Evolutionary conservation across 768 basidiomycete species (phyloP).

Genomic region (Calocybe indica): DNA sequence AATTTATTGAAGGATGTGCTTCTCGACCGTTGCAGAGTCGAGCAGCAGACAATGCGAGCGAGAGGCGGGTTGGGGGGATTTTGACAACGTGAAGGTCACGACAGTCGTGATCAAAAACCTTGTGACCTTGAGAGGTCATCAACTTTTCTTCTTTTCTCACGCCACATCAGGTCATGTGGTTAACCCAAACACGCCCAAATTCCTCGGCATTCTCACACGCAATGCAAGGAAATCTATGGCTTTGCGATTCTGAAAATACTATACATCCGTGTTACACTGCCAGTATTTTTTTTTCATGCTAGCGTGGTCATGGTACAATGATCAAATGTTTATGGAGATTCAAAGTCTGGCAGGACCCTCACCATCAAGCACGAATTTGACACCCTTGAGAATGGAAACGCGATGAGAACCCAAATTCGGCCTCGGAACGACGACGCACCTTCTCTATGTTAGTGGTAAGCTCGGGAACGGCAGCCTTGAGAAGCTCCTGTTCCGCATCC

Average conservation of each 20-base stretch:
- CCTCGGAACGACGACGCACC: conserved; percentile 27
- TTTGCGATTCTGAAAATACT: neutral
- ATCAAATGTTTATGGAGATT: neutral
- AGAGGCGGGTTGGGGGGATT: conserved; percentile 9
- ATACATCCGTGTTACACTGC: too few species aligned
- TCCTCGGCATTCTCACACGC: neutral
- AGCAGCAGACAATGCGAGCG: conserved; percentile 4
- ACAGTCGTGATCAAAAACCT: conserved; percentile 21
- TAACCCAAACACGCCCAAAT: neutral
- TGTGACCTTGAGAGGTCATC: conserved; percentile 22
- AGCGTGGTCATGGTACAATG: too few species aligned
- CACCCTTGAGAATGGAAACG: conserved; percentile 17
- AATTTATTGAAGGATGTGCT: neutral
- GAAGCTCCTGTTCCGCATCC: conserved; percentile 64
- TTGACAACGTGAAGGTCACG: conserved; percentile 24
- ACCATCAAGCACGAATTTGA: conserved; percentile 26
- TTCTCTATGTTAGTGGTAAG: conserved; percentile 67
- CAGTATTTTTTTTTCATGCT: too few species aligned
- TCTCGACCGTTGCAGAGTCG: neutral
- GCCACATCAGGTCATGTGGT: neutral
- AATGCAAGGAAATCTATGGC: neutral
- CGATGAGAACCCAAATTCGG: neutral
- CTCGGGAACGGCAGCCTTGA: conserved; percentile 80
- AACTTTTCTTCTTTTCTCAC: conserved; percentile 5
- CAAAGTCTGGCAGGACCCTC: conserved; percentile 16